Conservation (phyloP, 768 basidiomycete species). For the Hygrophorus pudorinus region DNA sequence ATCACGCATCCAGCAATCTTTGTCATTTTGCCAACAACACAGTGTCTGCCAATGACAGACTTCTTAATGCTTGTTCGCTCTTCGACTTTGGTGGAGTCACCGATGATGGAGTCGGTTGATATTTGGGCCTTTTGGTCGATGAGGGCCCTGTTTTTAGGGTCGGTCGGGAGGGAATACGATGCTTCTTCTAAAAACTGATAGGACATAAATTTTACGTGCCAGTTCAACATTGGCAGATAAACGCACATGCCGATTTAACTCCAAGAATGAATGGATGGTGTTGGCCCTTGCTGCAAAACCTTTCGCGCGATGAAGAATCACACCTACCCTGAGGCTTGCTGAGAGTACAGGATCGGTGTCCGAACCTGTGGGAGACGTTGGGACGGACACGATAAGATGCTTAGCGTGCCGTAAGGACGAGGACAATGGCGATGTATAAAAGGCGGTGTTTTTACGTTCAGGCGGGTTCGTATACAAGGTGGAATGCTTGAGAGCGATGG, state of each 20-base stretch:
- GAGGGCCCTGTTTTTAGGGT: conserved; percentile 52
- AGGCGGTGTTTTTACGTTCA: background rate
- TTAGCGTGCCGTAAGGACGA: conserved; percentile 10
- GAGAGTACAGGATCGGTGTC: background rate
- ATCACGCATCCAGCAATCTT: conserved; percentile 76
- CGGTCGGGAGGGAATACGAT: conserved; percentile 44
- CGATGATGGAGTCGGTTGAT: conserved; percentile 73
- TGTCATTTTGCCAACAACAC: conserved; percentile 75
- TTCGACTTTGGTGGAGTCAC: conserved; percentile 71
- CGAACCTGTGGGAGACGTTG: conserved; percentile 30
- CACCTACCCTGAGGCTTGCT: conserved; percentile 52
- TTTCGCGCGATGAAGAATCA: conserved; percentile 45
- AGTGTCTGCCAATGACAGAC: conserved; percentile 73
- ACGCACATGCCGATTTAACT: conserved; percentile 70
- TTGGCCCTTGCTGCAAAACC: conserved; percentile 66
- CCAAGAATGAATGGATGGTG: conserved; percentile 66
- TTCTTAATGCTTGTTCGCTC: conserved; percentile 77
- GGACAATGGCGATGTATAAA: background rate
- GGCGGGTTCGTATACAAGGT: conserved; percentile 18
- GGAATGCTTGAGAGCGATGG: conserved; percentile 50
- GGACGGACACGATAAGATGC: conserved; percentile 27
- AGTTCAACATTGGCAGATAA: conserved; percentile 1
- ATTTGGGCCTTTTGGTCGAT: conserved; percentile 80
- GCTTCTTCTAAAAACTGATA: background rate
- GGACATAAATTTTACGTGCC: background rate